Conservation (phyloP, 2,329 filamentous ascomycete genomes). For the Trichoderma sp. region DNA sequence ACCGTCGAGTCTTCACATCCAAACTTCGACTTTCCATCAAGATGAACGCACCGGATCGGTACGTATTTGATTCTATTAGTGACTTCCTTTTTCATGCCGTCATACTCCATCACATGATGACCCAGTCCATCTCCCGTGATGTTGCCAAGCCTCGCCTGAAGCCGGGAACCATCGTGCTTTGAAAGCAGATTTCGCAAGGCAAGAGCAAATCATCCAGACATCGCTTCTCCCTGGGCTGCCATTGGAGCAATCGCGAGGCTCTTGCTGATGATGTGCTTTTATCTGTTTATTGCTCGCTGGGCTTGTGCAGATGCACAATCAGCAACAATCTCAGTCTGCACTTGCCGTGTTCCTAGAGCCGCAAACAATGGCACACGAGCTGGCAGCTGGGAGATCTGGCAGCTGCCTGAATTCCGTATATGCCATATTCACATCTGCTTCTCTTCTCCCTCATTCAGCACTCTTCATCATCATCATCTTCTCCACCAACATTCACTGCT, state of each 20-base stretch:
- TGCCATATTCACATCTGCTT: not conserved
- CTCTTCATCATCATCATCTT: not conserved
- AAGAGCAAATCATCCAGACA: not conserved
- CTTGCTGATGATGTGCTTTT: not conserved
- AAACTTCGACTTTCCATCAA: slow-evolving; percentile 31
- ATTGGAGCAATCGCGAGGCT: not conserved
- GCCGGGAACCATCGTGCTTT: not conserved
- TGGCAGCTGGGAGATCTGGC: not conserved
- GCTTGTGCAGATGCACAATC: slow-evolving; percentile 9
- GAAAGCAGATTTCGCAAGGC: not conserved
- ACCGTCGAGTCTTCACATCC: not conserved
- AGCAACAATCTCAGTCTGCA: slow-evolving; percentile 9
- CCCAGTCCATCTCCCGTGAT: not conserved
- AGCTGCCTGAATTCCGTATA: not conserved
- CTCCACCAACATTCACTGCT: not conserved
- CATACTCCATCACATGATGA: not conserved
- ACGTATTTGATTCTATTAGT: slow-evolving; percentile 35
- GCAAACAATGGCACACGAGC: not conserved
- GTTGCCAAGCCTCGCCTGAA: not conserved
- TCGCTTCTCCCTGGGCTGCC: not conserved
- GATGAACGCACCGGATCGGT: slow-evolving; percentile 63
- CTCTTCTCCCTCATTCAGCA: no score
- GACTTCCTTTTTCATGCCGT: not conserved
- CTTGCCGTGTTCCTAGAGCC: not conserved
- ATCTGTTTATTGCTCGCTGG: not conserved